These are phyloP conservation scores for Flaveria robusta DNA, from an alignment of 129 eudicot species.

Conservation along the genomic window DNA sequence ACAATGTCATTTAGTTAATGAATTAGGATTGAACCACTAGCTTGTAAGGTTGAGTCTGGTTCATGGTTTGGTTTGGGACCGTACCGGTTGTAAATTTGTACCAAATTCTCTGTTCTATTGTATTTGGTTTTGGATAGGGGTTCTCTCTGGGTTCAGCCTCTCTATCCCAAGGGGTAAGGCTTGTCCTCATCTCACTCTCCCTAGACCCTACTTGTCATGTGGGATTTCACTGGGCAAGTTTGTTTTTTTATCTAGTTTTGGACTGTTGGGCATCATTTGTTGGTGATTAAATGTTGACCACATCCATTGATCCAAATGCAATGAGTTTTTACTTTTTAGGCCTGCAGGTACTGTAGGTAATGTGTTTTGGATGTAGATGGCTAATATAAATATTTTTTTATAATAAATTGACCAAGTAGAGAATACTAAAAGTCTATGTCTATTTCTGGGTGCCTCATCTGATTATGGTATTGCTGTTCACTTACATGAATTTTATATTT, in stretches of 20 bases:
- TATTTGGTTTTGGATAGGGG: no score
- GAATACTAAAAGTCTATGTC: not conserved
- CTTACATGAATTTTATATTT: not conserved
- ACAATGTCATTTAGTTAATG: not conserved
- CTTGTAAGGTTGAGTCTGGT: no score
- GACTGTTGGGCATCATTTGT: not conserved
- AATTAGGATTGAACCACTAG: not conserved
- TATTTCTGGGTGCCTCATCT: not conserved
- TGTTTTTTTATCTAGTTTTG: not conserved
- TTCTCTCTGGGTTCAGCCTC: no score
- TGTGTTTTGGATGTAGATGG: slow-evolving; percentile 12
- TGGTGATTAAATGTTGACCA: not conserved
- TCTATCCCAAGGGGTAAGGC: no score
- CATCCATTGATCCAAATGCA: not conserved
- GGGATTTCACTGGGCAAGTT: no score
- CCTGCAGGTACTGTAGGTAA: not conserved
- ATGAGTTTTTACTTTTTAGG: not conserved
- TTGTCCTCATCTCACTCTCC: no score
- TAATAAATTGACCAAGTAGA: not conserved
- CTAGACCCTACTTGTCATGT: no score
- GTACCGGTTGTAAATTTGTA: not conserved
- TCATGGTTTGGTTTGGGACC: not conserved
- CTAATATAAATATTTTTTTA: not conserved
- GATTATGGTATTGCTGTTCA: not conserved
- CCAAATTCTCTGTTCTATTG: not conserved